These are phyloP conservation scores for Cladosporium sp. DNA, from an alignment of 2,329 filamentous ascomycete species.

Conservation along the genomic window DNA sequence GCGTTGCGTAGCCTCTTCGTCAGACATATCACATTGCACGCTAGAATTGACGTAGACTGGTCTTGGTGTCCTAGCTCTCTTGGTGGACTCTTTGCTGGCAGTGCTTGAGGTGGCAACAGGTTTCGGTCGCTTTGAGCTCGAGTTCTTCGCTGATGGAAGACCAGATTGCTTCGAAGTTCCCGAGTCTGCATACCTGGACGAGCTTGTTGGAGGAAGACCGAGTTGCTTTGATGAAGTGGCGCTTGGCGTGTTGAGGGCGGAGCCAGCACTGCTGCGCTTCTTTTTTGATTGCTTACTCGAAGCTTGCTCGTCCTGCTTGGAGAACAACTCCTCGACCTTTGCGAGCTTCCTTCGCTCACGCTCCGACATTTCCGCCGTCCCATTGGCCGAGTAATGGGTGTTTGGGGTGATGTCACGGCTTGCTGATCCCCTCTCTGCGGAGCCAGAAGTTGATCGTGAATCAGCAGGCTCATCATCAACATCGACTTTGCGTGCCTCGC, in stretches of 20 bases:
- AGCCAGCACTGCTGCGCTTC: conserved; percentile 60
- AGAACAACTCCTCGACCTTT: conserved; percentile 63
- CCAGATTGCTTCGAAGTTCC: conserved; percentile 32
- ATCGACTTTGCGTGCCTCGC: conserved; percentile 55
- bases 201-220: conserved; percentile 35
- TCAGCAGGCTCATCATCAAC: conserved; percentile 60
- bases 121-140: conserved; percentile 26
- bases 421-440: conserved; percentile 56
- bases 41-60: conserved; percentile 34
- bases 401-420: conserved; percentile 66
- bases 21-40: conserved; percentile 40
- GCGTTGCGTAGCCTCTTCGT: conserved; percentile 32
- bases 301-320: conserved; percentile 61
- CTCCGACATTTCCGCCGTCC: conserved; percentile 58
- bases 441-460: conserved; percentile 59
- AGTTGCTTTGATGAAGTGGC: conserved; percentile 47
- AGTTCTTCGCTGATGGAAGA: conserved; percentile 27
- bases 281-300: conserved; percentile 53
- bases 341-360: conserved; percentile 65
- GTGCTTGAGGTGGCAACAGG: conserved; percentile 13
- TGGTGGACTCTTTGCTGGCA: conserved; percentile 6
- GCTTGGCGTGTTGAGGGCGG: conserved; percentile 54
- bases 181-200: conserved; percentile 34
- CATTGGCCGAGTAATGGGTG: conserved; percentile 53
- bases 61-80: conserved; percentile 29